Percentiles rank a stretch among this genome's conserved stretches.
Conservation (phyloP, 2,329 filamentous ascomycete genomes). For the Phaeosphaeriaceae sp. region DNA sequence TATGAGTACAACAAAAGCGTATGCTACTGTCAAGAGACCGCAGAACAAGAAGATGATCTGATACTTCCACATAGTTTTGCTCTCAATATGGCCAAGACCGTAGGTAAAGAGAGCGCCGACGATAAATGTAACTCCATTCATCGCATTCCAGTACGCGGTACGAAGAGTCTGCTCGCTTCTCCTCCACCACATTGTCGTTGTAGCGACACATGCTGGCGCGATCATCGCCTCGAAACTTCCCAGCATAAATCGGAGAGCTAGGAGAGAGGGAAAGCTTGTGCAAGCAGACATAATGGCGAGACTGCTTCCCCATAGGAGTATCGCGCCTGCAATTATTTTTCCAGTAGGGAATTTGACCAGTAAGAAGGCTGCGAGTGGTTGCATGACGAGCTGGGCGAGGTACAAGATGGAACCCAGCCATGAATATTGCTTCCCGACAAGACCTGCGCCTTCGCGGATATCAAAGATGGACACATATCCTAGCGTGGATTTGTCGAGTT, state of each 20-base stretch:
- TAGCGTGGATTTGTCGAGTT: constrained; percentile 56
- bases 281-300: constrained; percentile 61
- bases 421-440: constrained; percentile 59
- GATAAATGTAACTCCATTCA: constrained; percentile 65
- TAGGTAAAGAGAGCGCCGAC: constrained; percentile 64
- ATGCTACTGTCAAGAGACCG: constrained; percentile 53
- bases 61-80: constrained; percentile 51
- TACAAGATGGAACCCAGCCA: constrained; percentile 69
- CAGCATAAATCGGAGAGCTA: constrained; percentile 50
- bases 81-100: constrained; percentile 62
- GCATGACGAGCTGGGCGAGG: constrained; percentile 60
- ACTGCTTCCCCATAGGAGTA: constrained; percentile 60
- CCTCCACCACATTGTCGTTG: constrained; percentile 67
- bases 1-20: constrained; percentile 49
- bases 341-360: constrained; percentile 65
- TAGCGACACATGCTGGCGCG: constrained; percentile 62
- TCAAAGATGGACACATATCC: constrained; percentile 59
- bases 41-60: constrained; percentile 55
- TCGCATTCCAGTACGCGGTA: constrained; percentile 65
- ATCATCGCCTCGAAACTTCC: constrained; percentile 46
- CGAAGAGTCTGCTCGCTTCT: constrained; percentile 63
- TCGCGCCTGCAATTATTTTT: constrained; percentile 61
- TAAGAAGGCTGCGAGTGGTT: constrained; percentile 58
- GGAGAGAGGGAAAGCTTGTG: constrained; percentile 48
- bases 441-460: constrained; percentile 55